phyloP scores from a whole-genome alignment of 176 grass and related monocot species.

The Rhynchospora tenuis region DNA sequence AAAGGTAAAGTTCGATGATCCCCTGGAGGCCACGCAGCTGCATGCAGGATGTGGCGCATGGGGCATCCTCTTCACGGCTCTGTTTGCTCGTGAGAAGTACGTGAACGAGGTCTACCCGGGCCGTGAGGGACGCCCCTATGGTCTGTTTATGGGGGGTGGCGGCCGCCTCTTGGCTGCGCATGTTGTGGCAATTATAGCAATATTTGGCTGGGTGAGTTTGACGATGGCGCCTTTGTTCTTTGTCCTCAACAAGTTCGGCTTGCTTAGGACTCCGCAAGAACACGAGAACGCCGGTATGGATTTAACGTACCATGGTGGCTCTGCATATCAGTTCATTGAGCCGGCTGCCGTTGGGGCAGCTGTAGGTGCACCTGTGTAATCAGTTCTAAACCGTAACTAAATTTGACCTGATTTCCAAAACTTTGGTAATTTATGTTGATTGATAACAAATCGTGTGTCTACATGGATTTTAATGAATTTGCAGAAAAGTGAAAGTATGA shows the following conservation, averaged over 20 bases:
- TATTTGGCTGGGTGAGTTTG: constrained; percentile 47
- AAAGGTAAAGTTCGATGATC: constrained; percentile 46
- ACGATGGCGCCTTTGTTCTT: constrained; percentile 69
- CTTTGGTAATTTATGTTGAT: too few relatives aligned
- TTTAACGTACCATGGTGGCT: constrained; percentile 44
- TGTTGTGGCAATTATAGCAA: constrained; percentile 40
- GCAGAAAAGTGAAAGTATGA: too few relatives aligned
- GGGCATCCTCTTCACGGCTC: constrained; percentile 60
- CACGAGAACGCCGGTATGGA: constrained; percentile 57
- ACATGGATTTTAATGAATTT: too few relatives aligned
- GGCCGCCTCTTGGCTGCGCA: constrained; percentile 37
- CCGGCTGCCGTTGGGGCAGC: too few relatives aligned
- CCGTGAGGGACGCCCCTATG: constrained; percentile 26
- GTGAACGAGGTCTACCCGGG: constrained; percentile 45
- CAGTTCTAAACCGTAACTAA: too few relatives aligned
- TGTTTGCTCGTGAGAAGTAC: constrained; percentile 46
- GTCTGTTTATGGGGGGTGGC: constrained; percentile 54
- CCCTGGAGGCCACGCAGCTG: constrained; percentile 56
- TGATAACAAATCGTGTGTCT: too few relatives aligned
- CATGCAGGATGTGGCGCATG: constrained; percentile 63
- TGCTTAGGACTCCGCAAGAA: constrained; percentile 35
- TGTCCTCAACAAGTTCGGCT: constrained; percentile 34
- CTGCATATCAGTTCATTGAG: constrained; percentile 29
- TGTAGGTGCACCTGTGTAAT: background rate
- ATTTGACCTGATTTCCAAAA: too few relatives aligned